Conservation (phyloP, 768 basidiomycete species). For the Mycena albidolilacea region DNA sequence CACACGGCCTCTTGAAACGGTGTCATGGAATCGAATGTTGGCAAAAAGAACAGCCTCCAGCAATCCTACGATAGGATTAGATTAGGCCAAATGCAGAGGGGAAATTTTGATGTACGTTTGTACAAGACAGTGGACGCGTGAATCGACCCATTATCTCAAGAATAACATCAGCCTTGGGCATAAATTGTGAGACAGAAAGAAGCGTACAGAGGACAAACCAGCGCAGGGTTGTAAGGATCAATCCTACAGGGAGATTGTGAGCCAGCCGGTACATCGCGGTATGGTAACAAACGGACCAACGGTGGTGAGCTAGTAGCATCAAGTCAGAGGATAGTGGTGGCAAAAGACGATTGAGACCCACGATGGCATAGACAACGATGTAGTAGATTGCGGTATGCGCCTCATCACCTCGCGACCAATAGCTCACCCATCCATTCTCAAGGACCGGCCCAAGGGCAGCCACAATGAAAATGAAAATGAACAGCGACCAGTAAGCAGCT, state of each 20-base stretch:
- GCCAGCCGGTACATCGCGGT: background rate
- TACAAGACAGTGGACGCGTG: slow-evolving; percentile 85
- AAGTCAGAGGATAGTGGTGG: slow-evolving; percentile 21
- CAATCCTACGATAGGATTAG: slow-evolving; percentile 56
- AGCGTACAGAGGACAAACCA: slow-evolving; percentile 82
- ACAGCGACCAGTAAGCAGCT: slow-evolving; percentile 69
- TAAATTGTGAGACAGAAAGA: background rate
- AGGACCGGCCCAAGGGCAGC: slow-evolving; percentile 76
- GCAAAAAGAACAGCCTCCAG: slow-evolving; percentile 89
- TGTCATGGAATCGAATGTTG: slow-evolving; percentile 94
- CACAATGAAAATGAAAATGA: slow-evolving; percentile 65
- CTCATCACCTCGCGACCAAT: slow-evolving; percentile 70
- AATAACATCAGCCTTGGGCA: slow-evolving; percentile 33
- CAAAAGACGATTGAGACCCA: slow-evolving; percentile 52
- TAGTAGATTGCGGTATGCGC: slow-evolving; percentile 69
- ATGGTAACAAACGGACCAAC: slow-evolving; percentile 51
- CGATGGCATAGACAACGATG: slow-evolving; percentile 79
- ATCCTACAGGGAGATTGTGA: slow-evolving; percentile 39
- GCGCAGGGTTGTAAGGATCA: slow-evolving; percentile 69
- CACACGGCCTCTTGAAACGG: slow-evolving; percentile 86
- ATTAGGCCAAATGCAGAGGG: background rate
- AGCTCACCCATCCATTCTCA: slow-evolving; percentile 83
- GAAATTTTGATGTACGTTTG: slow-evolving; percentile 60
- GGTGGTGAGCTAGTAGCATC: slow-evolving; percentile 47
- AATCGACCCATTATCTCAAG: slow-evolving; percentile 80